A percentile compares a stretch with the other conserved stretches of the same genome.
phyloP scores from a whole-genome alignment of 371 early-diverging fungal species.

The Actinomucor elegans region DNA sequence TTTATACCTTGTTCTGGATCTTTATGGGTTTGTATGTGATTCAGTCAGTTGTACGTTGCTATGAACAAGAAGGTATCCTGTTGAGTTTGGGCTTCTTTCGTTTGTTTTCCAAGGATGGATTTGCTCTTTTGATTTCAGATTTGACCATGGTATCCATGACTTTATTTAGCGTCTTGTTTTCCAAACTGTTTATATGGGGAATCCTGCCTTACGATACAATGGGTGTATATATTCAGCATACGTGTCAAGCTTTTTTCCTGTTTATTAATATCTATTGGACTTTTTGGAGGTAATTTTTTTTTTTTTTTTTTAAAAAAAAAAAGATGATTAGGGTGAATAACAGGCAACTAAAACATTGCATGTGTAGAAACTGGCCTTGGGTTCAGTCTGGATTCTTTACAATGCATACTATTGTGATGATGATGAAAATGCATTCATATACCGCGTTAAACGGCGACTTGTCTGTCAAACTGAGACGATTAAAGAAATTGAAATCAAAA shows the following conservation, averaged over 20 bases:
- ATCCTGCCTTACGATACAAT: slow-evolving; percentile 54
- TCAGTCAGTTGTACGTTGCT: slow-evolving; percentile 69
- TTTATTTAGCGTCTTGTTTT: slow-evolving; percentile 56
- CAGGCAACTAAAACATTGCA: neutral
- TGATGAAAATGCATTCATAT: slow-evolving; percentile 96
- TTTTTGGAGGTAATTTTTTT: slow-evolving; percentile 51
- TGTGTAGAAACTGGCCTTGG: slow-evolving; percentile 82
- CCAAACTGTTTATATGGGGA: slow-evolving; percentile 58
- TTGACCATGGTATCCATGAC: slow-evolving; percentile 67
- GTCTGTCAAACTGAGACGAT: slow-evolving; percentile 47
- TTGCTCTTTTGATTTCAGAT: slow-evolving; percentile 68
- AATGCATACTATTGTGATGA: slow-evolving; percentile 87
- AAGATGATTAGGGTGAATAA: neutral
- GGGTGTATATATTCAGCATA: slow-evolving; percentile 67
- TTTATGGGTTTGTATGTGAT: slow-evolving; percentile 78
- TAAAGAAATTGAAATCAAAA: slow-evolving; percentile 37
- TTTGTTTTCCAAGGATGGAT: slow-evolving; percentile 67
- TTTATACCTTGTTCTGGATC: slow-evolving; percentile 92
- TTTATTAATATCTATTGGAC: slow-evolving; percentile 67
- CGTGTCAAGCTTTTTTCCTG: slow-evolving; percentile 67
- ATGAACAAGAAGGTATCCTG: slow-evolving; percentile 66
- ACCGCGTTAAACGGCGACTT: slow-evolving; percentile 72
- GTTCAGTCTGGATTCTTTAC: slow-evolving; percentile 88
- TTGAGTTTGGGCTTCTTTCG: slow-evolving; percentile 61
- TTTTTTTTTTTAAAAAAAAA: neutral